Evolutionary conservation across 1,139 yeast species (phyloP).

Genomic region (Saccharomyces pastorianus): DNA sequence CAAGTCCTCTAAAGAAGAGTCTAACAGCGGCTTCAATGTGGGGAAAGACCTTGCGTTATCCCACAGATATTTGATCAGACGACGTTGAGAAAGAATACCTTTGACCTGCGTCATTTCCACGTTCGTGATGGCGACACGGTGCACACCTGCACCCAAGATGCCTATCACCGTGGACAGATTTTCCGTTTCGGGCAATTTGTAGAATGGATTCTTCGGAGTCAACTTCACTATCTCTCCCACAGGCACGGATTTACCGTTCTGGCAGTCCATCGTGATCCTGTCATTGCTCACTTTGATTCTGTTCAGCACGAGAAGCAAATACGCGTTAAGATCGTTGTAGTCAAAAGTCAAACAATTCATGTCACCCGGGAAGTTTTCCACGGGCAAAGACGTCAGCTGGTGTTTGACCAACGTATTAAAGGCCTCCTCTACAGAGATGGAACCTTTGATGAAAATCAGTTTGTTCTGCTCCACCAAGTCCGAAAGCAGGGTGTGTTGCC

Average conservation of each 20-base stretch:
- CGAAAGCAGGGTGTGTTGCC: conserved; percentile 57
- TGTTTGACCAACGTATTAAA: conserved; percentile 58
- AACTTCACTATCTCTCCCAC: no score
- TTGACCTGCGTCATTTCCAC: no score
- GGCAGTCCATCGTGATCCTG: not conserved
- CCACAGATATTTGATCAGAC: no score
- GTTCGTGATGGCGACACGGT: no score
- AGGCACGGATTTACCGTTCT: no score
- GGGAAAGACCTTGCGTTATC: conserved; percentile 32
- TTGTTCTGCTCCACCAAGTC: conserved; percentile 67
- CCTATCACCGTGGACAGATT: no score
- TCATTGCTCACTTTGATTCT: conserved; percentile 33
- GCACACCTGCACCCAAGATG: no score
- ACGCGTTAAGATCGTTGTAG: conserved; percentile 73
- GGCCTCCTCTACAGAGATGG: conserved; percentile 64
- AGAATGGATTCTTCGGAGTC: no score
- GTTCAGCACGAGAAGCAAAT: conserved; percentile 58
- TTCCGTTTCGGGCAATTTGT: no score
- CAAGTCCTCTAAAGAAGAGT: conserved; percentile 39
- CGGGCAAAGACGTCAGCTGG: conserved; percentile 71
- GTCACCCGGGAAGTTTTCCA: conserved; percentile 40
- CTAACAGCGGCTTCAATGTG: conserved; percentile 64
- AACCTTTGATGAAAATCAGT: conserved; percentile 51
- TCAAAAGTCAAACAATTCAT: conserved; percentile 66
- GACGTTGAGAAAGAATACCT: no score